A percentile compares a stretch with the other conserved stretches of the same genome.
Conservation (phyloP, 805 yeast genomes). For the Komagataella kurtzmanii region DNA sequence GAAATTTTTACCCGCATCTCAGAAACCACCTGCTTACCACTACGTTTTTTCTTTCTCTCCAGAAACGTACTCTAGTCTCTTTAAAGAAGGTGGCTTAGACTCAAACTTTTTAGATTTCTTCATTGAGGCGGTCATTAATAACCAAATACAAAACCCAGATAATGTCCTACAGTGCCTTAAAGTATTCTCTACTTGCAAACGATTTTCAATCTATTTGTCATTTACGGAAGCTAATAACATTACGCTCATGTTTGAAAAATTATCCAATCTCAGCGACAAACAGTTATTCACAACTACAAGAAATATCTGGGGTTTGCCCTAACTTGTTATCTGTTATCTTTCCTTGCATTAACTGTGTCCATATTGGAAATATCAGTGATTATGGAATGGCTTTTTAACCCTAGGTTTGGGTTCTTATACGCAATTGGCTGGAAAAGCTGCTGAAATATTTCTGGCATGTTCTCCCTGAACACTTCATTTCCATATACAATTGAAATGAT, state of each 20-base stretch:
- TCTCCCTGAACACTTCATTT: background rate
- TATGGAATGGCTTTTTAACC: background rate
- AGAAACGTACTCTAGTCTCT: constrained; percentile 16
- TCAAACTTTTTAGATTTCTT: constrained; percentile 31
- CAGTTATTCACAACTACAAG: background rate
- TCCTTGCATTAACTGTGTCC: background rate
- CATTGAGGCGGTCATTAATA: constrained; percentile 22
- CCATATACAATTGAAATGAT: background rate
- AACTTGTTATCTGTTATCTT: background rate
- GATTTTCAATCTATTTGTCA: constrained; percentile 19
- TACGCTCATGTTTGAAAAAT: background rate
- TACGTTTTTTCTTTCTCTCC: constrained; percentile 21
- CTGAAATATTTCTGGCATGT: background rate
- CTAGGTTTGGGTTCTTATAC: background rate
- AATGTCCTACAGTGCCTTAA: constrained; percentile 12
- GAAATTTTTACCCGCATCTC: constrained; percentile 13
- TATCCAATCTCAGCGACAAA: background rate
- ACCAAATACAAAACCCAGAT: constrained; percentile 7
- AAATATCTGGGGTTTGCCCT: background rate
- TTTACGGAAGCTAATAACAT: background rate
- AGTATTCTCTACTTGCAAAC: constrained; percentile 18
- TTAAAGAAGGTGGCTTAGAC: constrained; percentile 33
- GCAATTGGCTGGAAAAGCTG: background rate
- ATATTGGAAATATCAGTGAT: background rate
- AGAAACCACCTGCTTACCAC: constrained; percentile 18